Base-by-base conservation (phyloP, 106 monocot species). In the Acorus gramineus region DNA sequence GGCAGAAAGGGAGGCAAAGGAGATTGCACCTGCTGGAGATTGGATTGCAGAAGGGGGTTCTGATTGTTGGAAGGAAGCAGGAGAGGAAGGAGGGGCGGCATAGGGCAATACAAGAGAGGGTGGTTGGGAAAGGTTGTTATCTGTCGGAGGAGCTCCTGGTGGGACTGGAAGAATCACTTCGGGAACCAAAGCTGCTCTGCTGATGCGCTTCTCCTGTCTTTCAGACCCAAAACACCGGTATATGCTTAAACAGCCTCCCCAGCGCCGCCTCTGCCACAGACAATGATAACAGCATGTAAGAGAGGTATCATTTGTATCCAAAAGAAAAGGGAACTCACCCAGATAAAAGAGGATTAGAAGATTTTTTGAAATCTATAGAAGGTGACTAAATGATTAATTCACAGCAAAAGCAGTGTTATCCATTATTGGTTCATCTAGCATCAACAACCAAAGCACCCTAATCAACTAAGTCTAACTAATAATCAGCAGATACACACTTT, bases 201-300 rank as follows among this genome's bases (percentile, higher is more conserved):
- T 75, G 4, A 86, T 78, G 44, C 86, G 89, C 44, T 74, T 86
- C 2, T 49, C 62, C 49, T 79, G 72, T 60, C 49, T 74, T 45
- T 79, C 85, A 54, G 81, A 83, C 59, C 85, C 81, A 69, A 94
- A 89, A 79, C 93, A 94, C 81, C 78, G 82, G 81, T 89, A 89
- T 53, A 79, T 49, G 28, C 77, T 77, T 12, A 94, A 84, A 73
- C 64, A 82, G 55, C 77, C 68, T 9, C 76, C 73, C 86, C 89
- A 81, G 76, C 86, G 89, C 74, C 75, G 84, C 59, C 93, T 77
- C 89, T 94, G 93, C 48, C 6, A 75, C 2, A 42, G 52, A 58
- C 52, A 63, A 58, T 57, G 64, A 65, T 60, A 8, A 68, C 54
- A 55, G 28, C 28, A 28, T 28, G 28, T 28, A 28, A 28, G 28